Evolutionary conservation across 768 basidiomycete species (phyloP), one percentile per base, ranked within the genome.

Genomic region (Nidularia sp.): DNA sequence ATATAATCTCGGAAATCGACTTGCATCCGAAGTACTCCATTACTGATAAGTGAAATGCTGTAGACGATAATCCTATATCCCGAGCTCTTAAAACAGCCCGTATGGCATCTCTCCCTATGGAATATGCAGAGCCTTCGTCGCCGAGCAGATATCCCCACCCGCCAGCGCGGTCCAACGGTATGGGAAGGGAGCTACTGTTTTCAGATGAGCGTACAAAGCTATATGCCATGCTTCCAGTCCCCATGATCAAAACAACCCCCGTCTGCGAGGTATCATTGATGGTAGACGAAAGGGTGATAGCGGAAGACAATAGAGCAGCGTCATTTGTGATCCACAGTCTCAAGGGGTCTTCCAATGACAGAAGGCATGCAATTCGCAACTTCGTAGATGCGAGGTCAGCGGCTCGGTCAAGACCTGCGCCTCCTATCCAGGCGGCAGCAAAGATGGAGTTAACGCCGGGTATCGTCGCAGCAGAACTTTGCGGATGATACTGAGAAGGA

Each of bases 101-200:
- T 4, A 66, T 53, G 12, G 60, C 65, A 36, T 60, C 60, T 31
- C 63, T 53, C 4, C 62, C 62, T 32, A 66, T 65, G 5, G 41
- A 54, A 35, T 60, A 65, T 4, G 59, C 63, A 8, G 63, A 65
- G 13, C 62, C 63, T 56, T 63, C 63, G 47, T 66, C 62, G 18
- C 62, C 63, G 18, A 64, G 55, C 9, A 66, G 55, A 41, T 64
- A 65, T 9, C 62, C 65, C 65, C 62, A 64, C 6, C 63, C 62
- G 10, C 62, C 60, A 2, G 60, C 47, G 8, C 65, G 60, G 9
- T 55, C 58, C 2, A 61, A 5, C 5, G 62, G 56, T 35, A 56
- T 25, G 56, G 55, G 41, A 50, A 45, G 39, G 53, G 36, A 47
- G 46, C 35, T 45, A 36, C 45, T 49, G 53, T 33, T 45, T 54